These are phyloP conservation scores for Cadophora sp. DNA, from an alignment of 2,329 filamentous ascomycete genomes.

Conservation along the genomic window DNA sequence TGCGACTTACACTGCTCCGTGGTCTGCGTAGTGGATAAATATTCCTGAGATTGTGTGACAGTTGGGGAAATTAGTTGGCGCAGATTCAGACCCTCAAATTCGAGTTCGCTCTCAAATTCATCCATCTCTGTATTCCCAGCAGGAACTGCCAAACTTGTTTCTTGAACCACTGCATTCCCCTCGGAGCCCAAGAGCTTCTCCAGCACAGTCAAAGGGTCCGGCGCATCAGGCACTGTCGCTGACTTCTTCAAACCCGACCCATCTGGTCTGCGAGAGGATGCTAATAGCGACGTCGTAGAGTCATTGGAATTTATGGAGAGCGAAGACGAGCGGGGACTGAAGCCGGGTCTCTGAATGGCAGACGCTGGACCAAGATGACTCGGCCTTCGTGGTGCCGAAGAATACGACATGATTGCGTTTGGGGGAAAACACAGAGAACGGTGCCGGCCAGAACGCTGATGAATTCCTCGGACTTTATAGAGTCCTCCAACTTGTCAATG, in stretches of 20 bases:
- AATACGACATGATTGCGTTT: constrained; percentile 71
- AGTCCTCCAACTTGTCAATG: not conserved
- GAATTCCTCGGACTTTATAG: not conserved
- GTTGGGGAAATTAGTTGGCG: constrained; percentile 55
- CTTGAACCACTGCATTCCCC: constrained; percentile 28
- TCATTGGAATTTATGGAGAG: constrained; percentile 79
- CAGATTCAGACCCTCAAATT: constrained; percentile 81
- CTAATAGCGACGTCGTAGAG: constrained; percentile 77
- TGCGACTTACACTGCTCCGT: constrained; percentile 72
- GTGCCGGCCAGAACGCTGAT: not conserved
- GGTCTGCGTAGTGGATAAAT: constrained; percentile 62
- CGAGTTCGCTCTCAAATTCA: constrained; percentile 68
- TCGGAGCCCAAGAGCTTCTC: constrained; percentile 47
- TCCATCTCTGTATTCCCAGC: constrained; percentile 45
- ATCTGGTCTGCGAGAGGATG: constrained; percentile 68
- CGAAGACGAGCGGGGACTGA: constrained; percentile 76
- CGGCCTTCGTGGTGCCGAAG: constrained; percentile 72
- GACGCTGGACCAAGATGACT: constrained; percentile 73
- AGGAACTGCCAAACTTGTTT: constrained; percentile 13
- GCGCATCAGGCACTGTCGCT: constrained; percentile 56
- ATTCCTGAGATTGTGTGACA: constrained; percentile 20
- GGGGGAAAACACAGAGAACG: constrained; percentile 49
- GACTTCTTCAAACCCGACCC: constrained; percentile 71
- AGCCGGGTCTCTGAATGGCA: constrained; percentile 70
- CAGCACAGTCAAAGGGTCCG: constrained; percentile 76